Evolutionary conservation across 2,329 filamentous ascomycete species (phyloP).

Genomic region (Xylaria sp.): DNA sequence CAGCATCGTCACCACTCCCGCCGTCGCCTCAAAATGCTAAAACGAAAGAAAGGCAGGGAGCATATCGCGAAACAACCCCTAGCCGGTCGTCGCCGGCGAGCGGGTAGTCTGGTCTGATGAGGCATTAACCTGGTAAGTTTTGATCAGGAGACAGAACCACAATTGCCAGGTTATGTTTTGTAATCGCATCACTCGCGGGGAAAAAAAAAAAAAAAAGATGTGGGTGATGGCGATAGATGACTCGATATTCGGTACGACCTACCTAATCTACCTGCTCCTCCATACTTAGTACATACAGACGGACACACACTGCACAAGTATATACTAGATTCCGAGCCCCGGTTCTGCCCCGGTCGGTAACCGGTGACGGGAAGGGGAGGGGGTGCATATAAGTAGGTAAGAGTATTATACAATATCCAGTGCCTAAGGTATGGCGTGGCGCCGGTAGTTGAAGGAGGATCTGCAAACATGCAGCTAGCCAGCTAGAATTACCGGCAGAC

Average conservation of each 20-base stretch:
- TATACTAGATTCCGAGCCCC: constrained; percentile 19
- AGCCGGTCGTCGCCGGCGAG: constrained; percentile 1
- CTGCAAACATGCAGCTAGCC: constrained; percentile 32
- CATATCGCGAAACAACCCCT: not conserved
- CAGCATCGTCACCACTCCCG: constrained; percentile 10
- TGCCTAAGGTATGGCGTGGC: constrained; percentile 11
- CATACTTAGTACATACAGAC: no score
- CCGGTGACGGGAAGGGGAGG: not conserved
- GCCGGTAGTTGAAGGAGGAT: constrained; percentile 36
- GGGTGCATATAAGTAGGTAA: no score
- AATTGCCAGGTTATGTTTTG: not conserved
- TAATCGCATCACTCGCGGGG: constrained; percentile 16
- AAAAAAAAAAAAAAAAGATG: not conserved
- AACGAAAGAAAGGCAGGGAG: not conserved
- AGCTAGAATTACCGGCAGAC: constrained; percentile 10
- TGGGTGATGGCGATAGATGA: not conserved
- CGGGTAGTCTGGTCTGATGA: not conserved
- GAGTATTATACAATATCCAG: no score
- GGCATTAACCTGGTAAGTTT: constrained; percentile 3
- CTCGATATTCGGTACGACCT: not conserved
- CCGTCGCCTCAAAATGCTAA: constrained; percentile 2
- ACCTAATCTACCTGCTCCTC: not conserved
- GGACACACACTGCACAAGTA: not conserved
- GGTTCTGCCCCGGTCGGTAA: not conserved
- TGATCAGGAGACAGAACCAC: constrained; percentile 27